Percentiles rank a stretch among this genome's conserved stretches.
phyloP scores from a whole-genome alignment of 169 alveolate species.

The Babesia ovata region DNA sequence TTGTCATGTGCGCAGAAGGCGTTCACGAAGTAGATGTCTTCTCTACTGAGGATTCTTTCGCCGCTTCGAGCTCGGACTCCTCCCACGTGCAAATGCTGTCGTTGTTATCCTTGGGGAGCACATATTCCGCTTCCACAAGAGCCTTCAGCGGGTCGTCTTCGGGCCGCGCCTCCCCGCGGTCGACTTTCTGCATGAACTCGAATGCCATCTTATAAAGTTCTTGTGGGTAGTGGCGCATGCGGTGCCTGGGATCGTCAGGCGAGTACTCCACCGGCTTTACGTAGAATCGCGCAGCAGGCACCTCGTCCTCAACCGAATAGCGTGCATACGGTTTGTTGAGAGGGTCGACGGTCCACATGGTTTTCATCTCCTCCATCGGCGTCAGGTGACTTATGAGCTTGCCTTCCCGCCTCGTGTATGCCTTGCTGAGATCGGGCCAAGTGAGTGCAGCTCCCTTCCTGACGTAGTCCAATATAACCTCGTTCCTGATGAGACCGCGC shows the following conservation, averaged over 20 bases:
- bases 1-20: background rate
- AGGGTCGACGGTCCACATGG: slow-evolving; percentile 59
- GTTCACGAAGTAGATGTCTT: background rate
- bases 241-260: slow-evolving; percentile 43
- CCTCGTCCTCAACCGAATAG: slow-evolving; percentile 15
- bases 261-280: slow-evolving; percentile 31
- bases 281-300: slow-evolving; percentile 53
- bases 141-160: slow-evolving; percentile 65
- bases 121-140: slow-evolving; percentile 40
- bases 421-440: slow-evolving; percentile 51
- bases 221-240: slow-evolving; percentile 44
- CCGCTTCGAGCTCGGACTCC: slow-evolving; percentile 45
- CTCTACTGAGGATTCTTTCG: background rate
- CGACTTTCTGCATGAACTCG: slow-evolving; percentile 58
- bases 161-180: slow-evolving; percentile 55
- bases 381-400: slow-evolving; percentile 44
- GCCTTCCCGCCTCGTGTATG: slow-evolving; percentile 47
- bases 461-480: slow-evolving; percentile 38
- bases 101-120: background rate
- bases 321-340: slow-evolving; percentile 22
- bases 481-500: slow-evolving; percentile 41
- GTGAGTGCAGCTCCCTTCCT: slow-evolving; percentile 59
- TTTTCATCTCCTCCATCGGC: slow-evolving; percentile 44
- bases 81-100: slow-evolving; percentile 52
- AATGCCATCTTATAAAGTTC: slow-evolving; percentile 52